Base-by-base conservation (phyloP, 2,329 filamentous ascomycete genomes). In the Fusarium anguioides region DNA sequence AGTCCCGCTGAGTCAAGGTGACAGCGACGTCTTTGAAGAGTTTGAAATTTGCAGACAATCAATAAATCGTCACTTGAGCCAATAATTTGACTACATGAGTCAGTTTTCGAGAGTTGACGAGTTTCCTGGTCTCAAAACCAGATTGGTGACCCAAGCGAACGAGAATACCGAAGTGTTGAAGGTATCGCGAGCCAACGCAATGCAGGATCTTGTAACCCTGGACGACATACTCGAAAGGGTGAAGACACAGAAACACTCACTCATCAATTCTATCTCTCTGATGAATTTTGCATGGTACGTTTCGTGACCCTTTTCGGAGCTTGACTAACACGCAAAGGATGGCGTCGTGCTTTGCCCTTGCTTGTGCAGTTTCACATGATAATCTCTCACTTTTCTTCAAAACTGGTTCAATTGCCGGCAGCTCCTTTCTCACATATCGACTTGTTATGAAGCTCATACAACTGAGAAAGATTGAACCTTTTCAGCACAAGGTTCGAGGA, bases 361-460 rank as follows among this genome's bases (percentile, higher is more conserved):
- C 33, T 4, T 41, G 17, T 17, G 9, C 2, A n/a, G 4, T 14
- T 5, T 6, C 24, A 8, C 4, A 15, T 14, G 4, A 5, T 14
- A 3, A 5, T 6, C 5, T n/a, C 0, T 31, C 40, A 3, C 2
- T 15, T 2, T 4, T 5, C 2, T 20, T 18, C 7, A 37, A n/a
- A 3, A 8, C 18, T 0, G n/a, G 39, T 7, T 8, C 21, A 4
- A 2, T 45, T n/a, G 4, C 5, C 0, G 27, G 47, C 8, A 6
- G 5, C 5, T 10, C 20, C 0, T 0, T 5, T 1, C 3, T 36
- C 2, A 18, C 4, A 0, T 4, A 4, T 3, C 40, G 18, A 1
- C 5, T 61, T 1, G 1, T 33, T 21, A 46, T n/a, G 2, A 41
- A 31, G 5, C 31, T 20, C 17, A 1, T 41, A 4, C 40, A 41